Conservation (phyloP, 305 asterid genomes). For the Nicotiana rustica region DNA sequence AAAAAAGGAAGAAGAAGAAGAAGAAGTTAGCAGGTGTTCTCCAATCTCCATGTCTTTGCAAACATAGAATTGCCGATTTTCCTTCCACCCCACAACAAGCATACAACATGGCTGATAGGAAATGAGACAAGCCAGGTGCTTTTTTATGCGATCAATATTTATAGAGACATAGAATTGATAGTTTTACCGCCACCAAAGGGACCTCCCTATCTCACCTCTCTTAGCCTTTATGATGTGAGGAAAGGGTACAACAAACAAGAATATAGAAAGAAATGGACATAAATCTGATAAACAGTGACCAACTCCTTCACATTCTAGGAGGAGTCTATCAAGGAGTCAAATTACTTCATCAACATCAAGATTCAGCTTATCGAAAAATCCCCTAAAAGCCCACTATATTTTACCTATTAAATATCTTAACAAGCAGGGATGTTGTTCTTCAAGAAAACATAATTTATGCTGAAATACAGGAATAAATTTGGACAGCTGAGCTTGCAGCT, state of each 20-base stretch:
- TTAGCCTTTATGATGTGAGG: not conserved
- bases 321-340: not conserved
- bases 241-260: not conserved
- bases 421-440: not conserved
- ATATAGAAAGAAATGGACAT: not conserved
- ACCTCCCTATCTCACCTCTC: not conserved
- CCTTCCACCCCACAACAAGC: not conserved
- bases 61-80: not conserved
- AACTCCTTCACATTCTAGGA: not conserved
- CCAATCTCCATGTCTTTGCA: not conserved
- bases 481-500: constrained; percentile 1
- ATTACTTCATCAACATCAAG: too few relatives aligned
- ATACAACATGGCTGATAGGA: not conserved
- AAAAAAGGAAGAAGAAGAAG: too few relatives aligned
- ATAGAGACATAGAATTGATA: not conserved
- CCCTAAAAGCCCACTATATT: not conserved
- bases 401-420: not conserved
- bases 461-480: not conserved
- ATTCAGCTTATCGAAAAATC: not conserved
- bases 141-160: not conserved
- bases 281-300: not conserved
- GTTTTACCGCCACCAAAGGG: not conserved
- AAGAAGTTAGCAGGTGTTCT: too few relatives aligned
- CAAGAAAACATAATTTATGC: not conserved
- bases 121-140: not conserved